A percentile compares a stretch with the other conserved stretches of the same genome.
These are phyloP conservation scores for Limtongia smithiae DNA, from an alignment of 805 yeast genomes.

Conservation along the genomic window DNA sequence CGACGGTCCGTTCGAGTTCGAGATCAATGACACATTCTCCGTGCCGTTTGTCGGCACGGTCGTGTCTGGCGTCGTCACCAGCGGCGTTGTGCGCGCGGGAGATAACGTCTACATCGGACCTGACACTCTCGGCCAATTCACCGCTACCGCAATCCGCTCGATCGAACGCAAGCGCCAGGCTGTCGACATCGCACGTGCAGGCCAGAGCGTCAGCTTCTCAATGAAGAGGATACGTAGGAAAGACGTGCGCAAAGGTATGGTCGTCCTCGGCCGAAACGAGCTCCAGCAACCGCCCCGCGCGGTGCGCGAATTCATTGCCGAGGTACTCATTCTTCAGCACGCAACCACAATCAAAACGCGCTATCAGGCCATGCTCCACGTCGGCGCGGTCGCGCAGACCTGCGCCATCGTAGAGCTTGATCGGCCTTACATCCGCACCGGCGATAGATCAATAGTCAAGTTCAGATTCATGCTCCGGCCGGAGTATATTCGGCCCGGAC, in stretches of 20 bases:
- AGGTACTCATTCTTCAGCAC: conserved; percentile 27
- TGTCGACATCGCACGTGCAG: conserved; percentile 27
- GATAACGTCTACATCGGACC: conserved; percentile 28
- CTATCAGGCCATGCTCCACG: conserved; percentile 30
- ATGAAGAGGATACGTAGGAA: conserved; percentile 21
- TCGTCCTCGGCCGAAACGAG: conserved; percentile 11
- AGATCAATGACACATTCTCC: conserved; percentile 28
- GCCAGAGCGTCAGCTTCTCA: conserved; percentile 28
- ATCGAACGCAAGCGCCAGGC: conserved; percentile 29
- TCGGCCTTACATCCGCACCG: conserved; percentile 27
- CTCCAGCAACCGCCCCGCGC: conserved; percentile 15
- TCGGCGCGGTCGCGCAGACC: conserved; percentile 29
- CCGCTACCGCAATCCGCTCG: conserved; percentile 18
- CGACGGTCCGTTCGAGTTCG: conserved; percentile 22
- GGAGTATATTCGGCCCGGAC: conserved; percentile 24
- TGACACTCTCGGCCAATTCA: conserved; percentile 27
- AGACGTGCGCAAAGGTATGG: conserved; percentile 30
- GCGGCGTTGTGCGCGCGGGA: conserved; percentile 24
- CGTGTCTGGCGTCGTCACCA: conserved; percentile 24
- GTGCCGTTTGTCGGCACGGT: conserved; percentile 31
- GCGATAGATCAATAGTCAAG: conserved; percentile 27
- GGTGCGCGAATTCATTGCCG: conserved; percentile 27
- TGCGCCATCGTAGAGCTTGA: conserved; percentile 26
- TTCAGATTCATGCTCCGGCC: conserved; percentile 26
- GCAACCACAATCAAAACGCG: conserved; percentile 28